phyloP scores from a whole-genome alignment of 192 early-diverging fungal genomes.

The Spizellomyces punctatus region DNA sequence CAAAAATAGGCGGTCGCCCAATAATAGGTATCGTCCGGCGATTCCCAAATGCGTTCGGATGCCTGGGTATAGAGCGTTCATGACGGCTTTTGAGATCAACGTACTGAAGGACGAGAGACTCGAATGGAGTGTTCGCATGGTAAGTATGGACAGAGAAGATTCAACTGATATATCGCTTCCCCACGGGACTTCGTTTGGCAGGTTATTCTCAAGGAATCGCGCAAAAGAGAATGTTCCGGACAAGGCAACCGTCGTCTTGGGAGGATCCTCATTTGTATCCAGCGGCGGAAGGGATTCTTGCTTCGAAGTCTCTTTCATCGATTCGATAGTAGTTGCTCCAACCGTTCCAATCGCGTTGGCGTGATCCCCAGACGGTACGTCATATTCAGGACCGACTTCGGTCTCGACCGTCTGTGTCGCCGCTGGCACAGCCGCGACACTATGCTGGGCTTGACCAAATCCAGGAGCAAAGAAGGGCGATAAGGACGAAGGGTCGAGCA shows the following conservation, averaged over 20 bases:
- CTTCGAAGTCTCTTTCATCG: too few relatives aligned
- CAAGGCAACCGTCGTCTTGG: neutral
- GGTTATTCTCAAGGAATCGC: neutral
- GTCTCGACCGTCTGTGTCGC: neutral
- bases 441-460: neutral
- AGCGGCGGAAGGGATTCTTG: neutral
- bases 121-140: slow-evolving; percentile 13
- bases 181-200: neutral
- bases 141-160: neutral
- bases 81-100: slow-evolving; percentile 13
- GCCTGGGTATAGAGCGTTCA: slow-evolving; percentile 12
- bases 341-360: too few relatives aligned
- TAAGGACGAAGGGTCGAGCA: neutral
- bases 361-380: neutral
- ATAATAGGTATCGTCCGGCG: slow-evolving; percentile 22
- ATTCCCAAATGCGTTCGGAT: slow-evolving; percentile 11
- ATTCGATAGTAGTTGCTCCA: too few relatives aligned
- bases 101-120: neutral
- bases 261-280: neutral
- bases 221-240: neutral
- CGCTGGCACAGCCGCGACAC: neutral
- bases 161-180: neutral
- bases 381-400: neutral
- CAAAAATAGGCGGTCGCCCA: slow-evolving; percentile 12
- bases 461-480: slow-evolving; percentile 27